Evolutionary conservation across 106 monocot species (phyloP).

Genomic region (Acorus gramineus): DNA sequence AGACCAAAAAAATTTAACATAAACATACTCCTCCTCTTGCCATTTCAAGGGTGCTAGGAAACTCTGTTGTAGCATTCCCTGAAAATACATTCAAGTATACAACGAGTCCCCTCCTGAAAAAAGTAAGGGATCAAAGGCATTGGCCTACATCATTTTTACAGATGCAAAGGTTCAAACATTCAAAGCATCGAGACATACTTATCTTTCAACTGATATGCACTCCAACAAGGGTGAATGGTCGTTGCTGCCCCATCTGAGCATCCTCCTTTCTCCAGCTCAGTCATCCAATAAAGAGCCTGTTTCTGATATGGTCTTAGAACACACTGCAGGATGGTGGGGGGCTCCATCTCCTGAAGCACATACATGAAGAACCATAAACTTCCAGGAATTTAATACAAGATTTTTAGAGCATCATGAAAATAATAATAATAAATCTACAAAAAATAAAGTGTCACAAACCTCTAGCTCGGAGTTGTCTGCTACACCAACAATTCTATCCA

Average conservation of each 20-base stretch:
- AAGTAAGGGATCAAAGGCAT: not conserved
- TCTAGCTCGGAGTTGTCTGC: conserved; percentile 49
- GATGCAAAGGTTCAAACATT: not conserved
- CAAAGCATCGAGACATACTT: conserved; percentile 34
- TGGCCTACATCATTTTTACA: too few relatives aligned
- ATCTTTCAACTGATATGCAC: conserved; percentile 71
- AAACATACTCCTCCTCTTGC: conserved; percentile 83
- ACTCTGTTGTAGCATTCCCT: conserved; percentile 73
- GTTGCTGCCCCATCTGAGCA: conserved; percentile 43
- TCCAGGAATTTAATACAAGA: too few relatives aligned
- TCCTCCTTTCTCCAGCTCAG: conserved; percentile 67
- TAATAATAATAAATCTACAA: not conserved
- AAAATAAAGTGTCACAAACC: conserved; percentile 18
- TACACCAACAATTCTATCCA: conserved; percentile 70
- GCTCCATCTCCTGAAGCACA: conserved; percentile 50
- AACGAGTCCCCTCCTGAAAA: conserved; percentile 52
- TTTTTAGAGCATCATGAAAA: not conserved
- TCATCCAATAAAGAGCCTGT: conserved; percentile 94
- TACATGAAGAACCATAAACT: not conserved
- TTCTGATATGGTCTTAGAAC: conserved; percentile 86
- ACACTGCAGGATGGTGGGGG: conserved; percentile 58
- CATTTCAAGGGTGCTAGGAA: conserved; percentile 80
- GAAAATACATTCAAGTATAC: conserved; percentile 86
- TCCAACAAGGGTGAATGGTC: conserved; percentile 93
- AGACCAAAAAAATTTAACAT: not conserved